Evolutionary conservation across 2,329 filamentous ascomycete species (phyloP).

Genomic region (Botrytis fabae): DNA sequence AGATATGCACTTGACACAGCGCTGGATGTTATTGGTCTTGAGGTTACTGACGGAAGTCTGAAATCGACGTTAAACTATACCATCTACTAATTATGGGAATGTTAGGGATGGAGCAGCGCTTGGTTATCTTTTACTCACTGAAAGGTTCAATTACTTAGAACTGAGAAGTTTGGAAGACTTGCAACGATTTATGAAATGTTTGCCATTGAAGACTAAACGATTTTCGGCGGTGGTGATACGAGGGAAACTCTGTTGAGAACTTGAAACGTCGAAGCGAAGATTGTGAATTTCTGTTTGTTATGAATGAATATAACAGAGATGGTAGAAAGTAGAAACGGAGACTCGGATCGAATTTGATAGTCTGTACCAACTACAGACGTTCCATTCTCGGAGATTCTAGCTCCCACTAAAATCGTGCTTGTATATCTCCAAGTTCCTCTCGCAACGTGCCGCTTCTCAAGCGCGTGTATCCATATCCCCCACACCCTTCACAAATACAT

Average conservation of each 20-base stretch:
- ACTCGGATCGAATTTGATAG: background rate
- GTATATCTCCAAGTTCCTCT: background rate
- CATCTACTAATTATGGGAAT: background rate
- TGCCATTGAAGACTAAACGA: background rate
- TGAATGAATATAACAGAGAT: background rate
- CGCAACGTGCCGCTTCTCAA: background rate
- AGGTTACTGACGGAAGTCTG: background rate
- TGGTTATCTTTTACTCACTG: background rate
- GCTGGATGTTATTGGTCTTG: background rate
- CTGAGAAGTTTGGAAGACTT: background rate
- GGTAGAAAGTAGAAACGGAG: background rate
- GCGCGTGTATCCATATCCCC: background rate
- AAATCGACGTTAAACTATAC: constrained; percentile 10
- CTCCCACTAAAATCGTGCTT: background rate
- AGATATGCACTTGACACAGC: background rate
- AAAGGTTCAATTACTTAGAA: background rate
- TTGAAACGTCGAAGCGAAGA: background rate
- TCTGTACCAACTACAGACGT: background rate
- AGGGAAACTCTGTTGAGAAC: background rate
- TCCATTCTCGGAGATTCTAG: background rate
- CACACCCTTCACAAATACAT: background rate
- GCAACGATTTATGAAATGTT: background rate
- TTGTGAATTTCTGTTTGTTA: background rate
- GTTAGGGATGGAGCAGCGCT: background rate
- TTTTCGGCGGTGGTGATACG: background rate